Base-by-base conservation (phyloP, 2,329 filamentous ascomycete species). In the Seiridium cupressi region DNA sequence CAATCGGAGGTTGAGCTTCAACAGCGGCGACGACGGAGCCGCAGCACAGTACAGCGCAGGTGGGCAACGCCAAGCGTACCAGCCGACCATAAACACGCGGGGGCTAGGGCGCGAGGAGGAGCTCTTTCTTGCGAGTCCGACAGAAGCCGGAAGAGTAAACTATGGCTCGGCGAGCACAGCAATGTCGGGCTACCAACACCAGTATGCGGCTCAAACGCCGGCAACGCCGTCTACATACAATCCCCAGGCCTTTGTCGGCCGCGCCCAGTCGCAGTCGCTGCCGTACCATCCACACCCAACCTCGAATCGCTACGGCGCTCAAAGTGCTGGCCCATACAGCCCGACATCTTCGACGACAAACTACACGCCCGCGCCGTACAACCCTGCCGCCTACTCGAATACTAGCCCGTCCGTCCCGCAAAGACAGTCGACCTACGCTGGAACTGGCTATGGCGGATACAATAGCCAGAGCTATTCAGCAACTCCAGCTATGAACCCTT, bases 1-100 rank as follows among this genome's bases (percentile, higher is more conserved):
- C 53, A 60, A 69, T 44, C 82, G 90, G 65, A 83, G 86, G 64
- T 83, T 85, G 54, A 94, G 89, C 78, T 93, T 91, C 78, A 88
- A 92, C 73, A 86, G 83, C 65, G 90, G 89, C 64, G 91, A 95
- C 73, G 90, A 94, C 72, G 49, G 49, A 32, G 49, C 49, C 32
- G 79, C 81, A 53, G 76, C 78, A 54, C 85, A 87, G 66, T 80
- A 84, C 66, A 70, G 75, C 57, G 68, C 67, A 60, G 62, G 64
- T 47, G 63, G 55, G 55, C 65, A 67, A 67, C 73, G 73, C 57
- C 69, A 70, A 59, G 62, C 63, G 61, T 68, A 68, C 63, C 66
- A 71, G 60, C 68, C 68, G 57, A 67, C 66, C 38, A 62, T 66
- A 60, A 72, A 67, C 68, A 75, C 70, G 31, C 67, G 72, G 62